Base-by-base conservation (phyloP, 169 alveolate species). In the Cyclospora cayetanensis region DNA sequence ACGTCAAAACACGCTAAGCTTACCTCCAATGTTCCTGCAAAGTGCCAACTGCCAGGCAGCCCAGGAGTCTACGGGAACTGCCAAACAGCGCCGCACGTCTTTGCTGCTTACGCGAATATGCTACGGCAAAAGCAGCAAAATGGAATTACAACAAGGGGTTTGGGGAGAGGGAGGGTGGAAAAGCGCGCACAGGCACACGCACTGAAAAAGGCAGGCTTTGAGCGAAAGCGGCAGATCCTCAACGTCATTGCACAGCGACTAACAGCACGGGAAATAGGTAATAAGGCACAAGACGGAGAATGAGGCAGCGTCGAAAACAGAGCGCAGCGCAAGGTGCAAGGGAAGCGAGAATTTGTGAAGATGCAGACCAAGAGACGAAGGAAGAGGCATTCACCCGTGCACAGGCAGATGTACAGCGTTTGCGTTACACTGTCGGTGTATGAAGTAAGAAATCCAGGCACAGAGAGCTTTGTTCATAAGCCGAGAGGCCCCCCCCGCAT, bases 31-130 rank as follows among this genome's bases (percentile, higher is more conserved):
- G 15, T 46, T 15, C 15, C 55, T 7, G 15, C 86, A 43, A 25
- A 1, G 2, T 9, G 66, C 5, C 65, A 76, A 18, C 66, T 42
- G 86, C 70, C 70, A 55, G 7, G 70, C 68, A 76, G 86, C 86
- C 37, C 43, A 22, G 12, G 68, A 41, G 31, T 46, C 77, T 5
- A 25, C 77, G 9, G 42, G 22, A 27, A 29, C 68, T 7, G 43
- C 60, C 39, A 31, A 41, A 25, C 70, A 55, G 70, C 70, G 70
- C 70, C 70, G 11, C 70, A 55, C 70, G 70, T 55, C 70, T 55
- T 55, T 55, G 70, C 70, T 55, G 70, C 70, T 55, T 7, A 55
- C 29, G 70, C 70, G 70, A 9, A 22, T 29, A 55, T 20, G 70
- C 70, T 55, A 15, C 84, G 35, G 1, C 79, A 66, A n/a, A 5